phyloP scores from a whole-genome alignment of 2,329 filamentous ascomycete species.

The Pleomassaria siparia region DNA sequence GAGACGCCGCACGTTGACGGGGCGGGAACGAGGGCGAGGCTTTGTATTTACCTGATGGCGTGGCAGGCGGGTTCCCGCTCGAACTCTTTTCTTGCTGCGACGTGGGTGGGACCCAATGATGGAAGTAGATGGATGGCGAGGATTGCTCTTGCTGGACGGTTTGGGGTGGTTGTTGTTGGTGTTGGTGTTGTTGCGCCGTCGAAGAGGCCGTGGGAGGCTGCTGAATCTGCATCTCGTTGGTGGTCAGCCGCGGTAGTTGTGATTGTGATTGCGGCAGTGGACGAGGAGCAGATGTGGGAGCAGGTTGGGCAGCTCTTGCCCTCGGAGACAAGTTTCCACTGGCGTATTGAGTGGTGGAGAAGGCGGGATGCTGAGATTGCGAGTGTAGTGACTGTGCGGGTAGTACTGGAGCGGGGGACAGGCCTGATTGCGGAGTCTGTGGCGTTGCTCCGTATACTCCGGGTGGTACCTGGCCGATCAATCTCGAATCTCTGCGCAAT shows the following conservation, averaged over 20 bases:
- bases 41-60: constrained; percentile 66
- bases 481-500: constrained; percentile 44
- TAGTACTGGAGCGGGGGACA: constrained; percentile 37
- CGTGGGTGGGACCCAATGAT: constrained; percentile 86
- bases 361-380: constrained; percentile 44
- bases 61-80: constrained; percentile 66
- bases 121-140: constrained; percentile 81
- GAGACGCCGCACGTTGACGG: constrained; percentile 53
- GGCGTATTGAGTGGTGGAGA: constrained; percentile 38
- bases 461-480: constrained; percentile 44
- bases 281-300: constrained; percentile 47
- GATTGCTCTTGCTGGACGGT: constrained; percentile 59
- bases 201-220: constrained; percentile 47
- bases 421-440: constrained; percentile 32
- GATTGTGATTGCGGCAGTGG: constrained; percentile 50
- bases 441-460: constrained; percentile 32
- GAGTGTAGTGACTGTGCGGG: constrained; percentile 42
- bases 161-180: constrained; percentile 53
- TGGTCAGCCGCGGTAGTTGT: constrained; percentile 53
- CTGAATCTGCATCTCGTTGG: constrained; percentile 54
- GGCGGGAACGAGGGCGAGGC: constrained; percentile 43
- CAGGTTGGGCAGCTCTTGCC: constrained; percentile 32
- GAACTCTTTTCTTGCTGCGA: constrained; percentile 59
- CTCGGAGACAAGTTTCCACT: constrained; percentile 37
- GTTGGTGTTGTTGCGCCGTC: constrained; percentile 46